Evolutionary conservation across 2,329 filamentous ascomycete species (phyloP).

Genomic region (Colletotrichum falcatum): DNA sequence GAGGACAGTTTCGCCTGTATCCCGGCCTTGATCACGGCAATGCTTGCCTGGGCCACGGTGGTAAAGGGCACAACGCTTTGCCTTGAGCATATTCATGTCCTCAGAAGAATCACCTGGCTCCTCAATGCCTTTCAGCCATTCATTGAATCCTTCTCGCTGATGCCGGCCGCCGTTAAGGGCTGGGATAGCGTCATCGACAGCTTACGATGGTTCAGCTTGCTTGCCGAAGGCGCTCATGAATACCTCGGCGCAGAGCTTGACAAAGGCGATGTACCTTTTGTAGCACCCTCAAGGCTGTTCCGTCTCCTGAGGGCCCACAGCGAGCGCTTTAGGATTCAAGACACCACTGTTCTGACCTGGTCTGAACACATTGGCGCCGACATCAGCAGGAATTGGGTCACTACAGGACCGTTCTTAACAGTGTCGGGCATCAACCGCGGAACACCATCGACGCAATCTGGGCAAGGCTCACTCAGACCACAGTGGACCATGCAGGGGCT

Average conservation of each 20-base stretch:
- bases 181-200: slow-evolving; percentile 33
- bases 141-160: slow-evolving; percentile 40
- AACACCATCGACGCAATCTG: slow-evolving; percentile 50
- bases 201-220: slow-evolving; percentile 14
- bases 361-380: slow-evolving; percentile 58
- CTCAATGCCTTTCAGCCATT: slow-evolving; percentile 42
- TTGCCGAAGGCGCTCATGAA: slow-evolving; percentile 26
- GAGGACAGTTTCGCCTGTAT: slow-evolving; percentile 50
- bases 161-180: background rate
- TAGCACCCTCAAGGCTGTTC: slow-evolving; percentile 42
- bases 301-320: slow-evolving; percentile 30
- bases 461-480: slow-evolving; percentile 50
- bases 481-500: slow-evolving; percentile 49
- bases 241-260: slow-evolving; percentile 29
- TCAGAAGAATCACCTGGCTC: slow-evolving; percentile 41
- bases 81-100: slow-evolving; percentile 44
- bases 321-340: slow-evolving; percentile 29
- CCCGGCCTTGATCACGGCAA: slow-evolving; percentile 37
- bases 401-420: slow-evolving; percentile 49
- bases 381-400: slow-evolving; percentile 59
- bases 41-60: slow-evolving; percentile 43
- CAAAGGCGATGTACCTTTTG: background rate
- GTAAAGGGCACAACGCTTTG: slow-evolving; percentile 29
- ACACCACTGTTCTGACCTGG: slow-evolving; percentile 55
- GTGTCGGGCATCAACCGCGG: slow-evolving; percentile 54